Conservation (phyloP, 495 filamentous ascomycete species). For the Penicillium simplicissimum region DNA sequence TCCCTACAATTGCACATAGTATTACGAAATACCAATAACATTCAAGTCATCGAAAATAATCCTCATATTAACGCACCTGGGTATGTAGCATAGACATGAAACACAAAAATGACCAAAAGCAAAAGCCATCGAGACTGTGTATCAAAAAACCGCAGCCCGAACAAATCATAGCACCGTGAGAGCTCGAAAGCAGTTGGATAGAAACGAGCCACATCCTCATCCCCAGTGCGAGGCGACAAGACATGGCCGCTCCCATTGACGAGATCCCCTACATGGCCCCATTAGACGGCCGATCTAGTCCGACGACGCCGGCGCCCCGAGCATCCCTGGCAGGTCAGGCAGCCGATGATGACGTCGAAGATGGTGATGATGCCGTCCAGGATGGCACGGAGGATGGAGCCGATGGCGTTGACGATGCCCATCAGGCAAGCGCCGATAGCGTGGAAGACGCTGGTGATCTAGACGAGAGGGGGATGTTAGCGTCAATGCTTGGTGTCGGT, state of each 20-base stretch:
- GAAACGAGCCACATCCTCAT: constrained; percentile 4
- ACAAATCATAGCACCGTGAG: neutral
- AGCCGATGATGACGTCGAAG: constrained; percentile 83
- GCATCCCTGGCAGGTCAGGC: constrained; percentile 74
- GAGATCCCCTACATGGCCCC: neutral
- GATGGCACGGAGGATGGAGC: constrained; percentile 71
- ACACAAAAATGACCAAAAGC: neutral
- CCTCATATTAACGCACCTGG: constrained; percentile 14
- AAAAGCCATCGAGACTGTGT: neutral
- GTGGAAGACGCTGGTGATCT: constrained; percentile 79
- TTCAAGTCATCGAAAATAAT: neutral
- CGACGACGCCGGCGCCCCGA: constrained; percentile 44
- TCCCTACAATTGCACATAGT: neutral
- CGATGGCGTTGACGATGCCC: constrained; percentile 81
- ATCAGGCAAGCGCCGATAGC: constrained; percentile 83
- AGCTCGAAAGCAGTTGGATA: neutral
- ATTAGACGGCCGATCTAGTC: constrained; percentile 29
- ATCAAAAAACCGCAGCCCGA: neutral
- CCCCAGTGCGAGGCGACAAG: too few species aligned
- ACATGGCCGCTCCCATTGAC: neutral
- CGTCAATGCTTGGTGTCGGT: neutral
- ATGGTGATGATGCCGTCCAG: constrained; percentile 77
- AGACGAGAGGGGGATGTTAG: constrained; percentile 24
- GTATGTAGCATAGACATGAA: constrained; percentile 17
- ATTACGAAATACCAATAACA: neutral